These are phyloP conservation scores for Erodium maritimum DNA, from an alignment of 345 rosid genomes.

Conservation along the genomic window DNA sequence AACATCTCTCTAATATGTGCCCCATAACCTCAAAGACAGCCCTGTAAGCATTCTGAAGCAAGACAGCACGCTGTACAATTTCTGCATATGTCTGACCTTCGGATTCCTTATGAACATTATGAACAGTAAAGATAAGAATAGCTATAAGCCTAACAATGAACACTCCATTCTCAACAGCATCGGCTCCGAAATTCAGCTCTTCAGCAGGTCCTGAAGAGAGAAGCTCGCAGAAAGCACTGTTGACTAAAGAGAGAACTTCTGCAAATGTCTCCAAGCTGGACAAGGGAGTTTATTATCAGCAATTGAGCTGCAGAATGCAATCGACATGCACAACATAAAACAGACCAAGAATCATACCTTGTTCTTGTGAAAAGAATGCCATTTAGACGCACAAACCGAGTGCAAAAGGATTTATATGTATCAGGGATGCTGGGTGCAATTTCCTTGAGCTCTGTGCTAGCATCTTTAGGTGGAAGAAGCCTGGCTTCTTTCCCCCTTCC, in stretches of 20 bases:
- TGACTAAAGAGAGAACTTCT: slow-evolving; percentile 57
- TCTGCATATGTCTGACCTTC: slow-evolving; percentile 87
- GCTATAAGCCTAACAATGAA: slow-evolving; percentile 62
- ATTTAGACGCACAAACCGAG: neutral
- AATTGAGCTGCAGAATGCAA: neutral
- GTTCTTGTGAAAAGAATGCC: slow-evolving; percentile 34
- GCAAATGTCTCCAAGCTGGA: slow-evolving; percentile 83
- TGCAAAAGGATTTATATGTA: neutral
- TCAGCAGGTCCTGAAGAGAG: slow-evolving; percentile 55
- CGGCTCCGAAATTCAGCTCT: slow-evolving; percentile 55
- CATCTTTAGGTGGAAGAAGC: slow-evolving; percentile 32
- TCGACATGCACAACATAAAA: slow-evolving; percentile 5
- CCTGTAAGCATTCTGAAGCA: slow-evolving; percentile 66
- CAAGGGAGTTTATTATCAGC: slow-evolving; percentile 8
- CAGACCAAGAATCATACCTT: slow-evolving; percentile 33
- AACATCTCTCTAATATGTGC: slow-evolving; percentile 46
- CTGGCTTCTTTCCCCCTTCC: slow-evolving; percentile 54
- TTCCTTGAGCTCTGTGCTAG: neutral
- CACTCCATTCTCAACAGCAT: slow-evolving; percentile 51
- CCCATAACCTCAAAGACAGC: slow-evolving; percentile 73
- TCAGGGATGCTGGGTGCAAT: neutral
- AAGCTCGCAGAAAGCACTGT: slow-evolving; percentile 49
- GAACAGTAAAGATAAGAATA: slow-evolving; percentile 59
- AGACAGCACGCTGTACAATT: slow-evolving; percentile 78
- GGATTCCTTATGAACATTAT: slow-evolving; percentile 58